Evolutionary conservation across 2,329 filamentous ascomycete genomes (phyloP), one percentile per base, ranked within the genome.

Genomic region (Colletotrichum navitas): DNA sequence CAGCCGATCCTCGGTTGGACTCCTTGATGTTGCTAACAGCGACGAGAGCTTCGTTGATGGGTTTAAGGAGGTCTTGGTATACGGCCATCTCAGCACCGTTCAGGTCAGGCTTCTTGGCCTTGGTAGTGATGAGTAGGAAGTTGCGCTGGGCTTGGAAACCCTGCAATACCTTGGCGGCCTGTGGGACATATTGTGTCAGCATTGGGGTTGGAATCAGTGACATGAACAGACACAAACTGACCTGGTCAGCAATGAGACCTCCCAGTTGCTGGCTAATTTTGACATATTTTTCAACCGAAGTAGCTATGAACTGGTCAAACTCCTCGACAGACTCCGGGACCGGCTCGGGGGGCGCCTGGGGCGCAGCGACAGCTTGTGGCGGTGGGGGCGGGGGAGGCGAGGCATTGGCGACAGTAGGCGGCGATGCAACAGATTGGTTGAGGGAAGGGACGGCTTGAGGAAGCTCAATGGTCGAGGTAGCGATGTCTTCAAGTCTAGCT

Each of bases 401-500:
- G 64, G 76, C 66, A 63, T 78, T 74, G n/a, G 83, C 76, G 55
- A 76, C 75, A 34, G 76, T 76, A 11, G 77, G 74, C 5, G 77
- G 73, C 16, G 81, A 77, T 11, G 81, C 77, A 64, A 82, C 76
- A 59, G 83, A 78, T 68, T 82, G 81, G 59, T 83, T 81, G 45
- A 85, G 81, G 39, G 83, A 81, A 73, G 87, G 82, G 51, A 84
- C 83, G 74, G 84, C 85, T 78, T 84, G 87, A 66, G 87, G 86
- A 3, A 88, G 81, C 76, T 92, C 91, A 75, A 89, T 84, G 66
- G 88, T 90, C 21, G 94, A 92, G 75, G 93, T 91, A 56, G 96
- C 95, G 79, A 99, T 97, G 81, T 99, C 96, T 85, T 99, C 96
- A 68, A 99, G 90, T 71, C 96, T 92, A 74, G 94, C 96, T 63